Conservation (phyloP, 2,329 filamentous ascomycete species). For the Leptographium radiaticola region DNA sequence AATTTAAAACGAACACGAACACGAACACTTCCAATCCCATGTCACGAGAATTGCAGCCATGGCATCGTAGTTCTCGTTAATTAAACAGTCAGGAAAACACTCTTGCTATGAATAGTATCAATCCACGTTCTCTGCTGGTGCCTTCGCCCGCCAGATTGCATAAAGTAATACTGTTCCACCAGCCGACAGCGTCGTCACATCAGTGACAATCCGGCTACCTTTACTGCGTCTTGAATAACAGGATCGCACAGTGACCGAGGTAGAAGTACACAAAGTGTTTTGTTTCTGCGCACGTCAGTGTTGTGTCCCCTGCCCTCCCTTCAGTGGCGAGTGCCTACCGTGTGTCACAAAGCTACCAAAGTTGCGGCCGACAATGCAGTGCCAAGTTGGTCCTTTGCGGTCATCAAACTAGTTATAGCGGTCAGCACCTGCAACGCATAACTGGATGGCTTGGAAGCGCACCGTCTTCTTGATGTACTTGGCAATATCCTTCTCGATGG, state of each 20-base stretch:
- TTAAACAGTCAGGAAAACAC: neutral
- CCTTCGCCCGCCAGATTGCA: neutral
- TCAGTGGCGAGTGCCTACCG: slow-evolving; percentile 40
- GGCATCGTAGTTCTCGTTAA: slow-evolving; percentile 1
- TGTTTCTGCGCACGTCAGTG: slow-evolving; percentile 51
- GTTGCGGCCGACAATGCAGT: slow-evolving; percentile 96
- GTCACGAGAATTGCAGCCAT: neutral
- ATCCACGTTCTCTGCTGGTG: neutral
- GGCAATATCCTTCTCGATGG: slow-evolving; percentile 72
- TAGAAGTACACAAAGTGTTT: slow-evolving; percentile 99
- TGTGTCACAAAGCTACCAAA: slow-evolving; percentile 99
- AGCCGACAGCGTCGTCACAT: neutral
- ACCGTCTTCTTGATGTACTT: slow-evolving; percentile 93
- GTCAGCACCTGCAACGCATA: neutral
- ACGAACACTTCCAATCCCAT: no score
- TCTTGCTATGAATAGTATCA: neutral
- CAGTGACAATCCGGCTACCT: neutral
- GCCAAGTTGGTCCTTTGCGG: slow-evolving; percentile 95
- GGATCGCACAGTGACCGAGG: slow-evolving; percentile 92
- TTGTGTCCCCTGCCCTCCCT: neutral
- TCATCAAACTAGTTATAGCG: slow-evolving; percentile 66
- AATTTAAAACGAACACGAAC: neutral
- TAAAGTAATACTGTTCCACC: neutral
- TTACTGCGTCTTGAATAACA: slow-evolving; percentile 98
- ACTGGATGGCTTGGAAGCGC: slow-evolving; percentile 14